Evolutionary conservation across 2,329 filamentous ascomycete species (phyloP).

Genomic region (Tolypocladium nubicola): DNA sequence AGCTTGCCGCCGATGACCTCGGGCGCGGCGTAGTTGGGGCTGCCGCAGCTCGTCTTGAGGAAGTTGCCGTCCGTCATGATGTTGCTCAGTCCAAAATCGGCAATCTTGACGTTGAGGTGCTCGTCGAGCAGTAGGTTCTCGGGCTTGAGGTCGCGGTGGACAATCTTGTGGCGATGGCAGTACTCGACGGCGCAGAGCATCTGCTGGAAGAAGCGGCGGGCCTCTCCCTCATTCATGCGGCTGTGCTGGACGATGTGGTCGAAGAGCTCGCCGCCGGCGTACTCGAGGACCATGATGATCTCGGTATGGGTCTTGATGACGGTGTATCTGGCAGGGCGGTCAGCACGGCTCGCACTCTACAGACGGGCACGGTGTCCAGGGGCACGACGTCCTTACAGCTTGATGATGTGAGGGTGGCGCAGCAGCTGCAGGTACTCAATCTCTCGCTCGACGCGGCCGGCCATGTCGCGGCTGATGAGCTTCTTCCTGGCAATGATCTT

Average conservation of each 20-base stretch:
- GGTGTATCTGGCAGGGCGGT: conserved; percentile 54
- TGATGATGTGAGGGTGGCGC: conserved; percentile 97
- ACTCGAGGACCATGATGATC: conserved; percentile 99
- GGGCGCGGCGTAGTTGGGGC: conserved; percentile 94
- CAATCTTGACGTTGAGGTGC: conserved; percentile 96
- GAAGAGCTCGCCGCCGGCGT: conserved; percentile 91
- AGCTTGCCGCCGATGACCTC: conserved; percentile 97
- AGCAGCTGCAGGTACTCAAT: conserved; percentile 96
- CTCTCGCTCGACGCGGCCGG: conserved; percentile 90
- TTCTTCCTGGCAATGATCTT: conserved; percentile 98
- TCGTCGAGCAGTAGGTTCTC: conserved; percentile 94
- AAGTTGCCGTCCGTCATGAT: conserved; percentile 99
- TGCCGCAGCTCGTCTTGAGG: conserved; percentile 95
- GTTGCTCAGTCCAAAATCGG: conserved; percentile 96
- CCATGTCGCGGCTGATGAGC: conserved; percentile 95
- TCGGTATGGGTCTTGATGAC: conserved; percentile 91
- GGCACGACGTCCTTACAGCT: conserved; percentile 51
- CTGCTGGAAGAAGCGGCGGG: conserved; percentile 97
- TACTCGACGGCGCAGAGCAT: conserved; percentile 99
- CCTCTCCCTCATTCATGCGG: conserved; percentile 80
- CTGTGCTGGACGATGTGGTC: conserved; percentile 96
- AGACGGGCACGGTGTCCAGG: not conserved
- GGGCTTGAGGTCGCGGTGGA: conserved; percentile 93
- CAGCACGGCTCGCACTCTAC: not conserved
- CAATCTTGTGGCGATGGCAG: conserved; percentile 97